Conservation (phyloP, 1,284 basidiomycete species). For the Dichomitus squalens region DNA sequence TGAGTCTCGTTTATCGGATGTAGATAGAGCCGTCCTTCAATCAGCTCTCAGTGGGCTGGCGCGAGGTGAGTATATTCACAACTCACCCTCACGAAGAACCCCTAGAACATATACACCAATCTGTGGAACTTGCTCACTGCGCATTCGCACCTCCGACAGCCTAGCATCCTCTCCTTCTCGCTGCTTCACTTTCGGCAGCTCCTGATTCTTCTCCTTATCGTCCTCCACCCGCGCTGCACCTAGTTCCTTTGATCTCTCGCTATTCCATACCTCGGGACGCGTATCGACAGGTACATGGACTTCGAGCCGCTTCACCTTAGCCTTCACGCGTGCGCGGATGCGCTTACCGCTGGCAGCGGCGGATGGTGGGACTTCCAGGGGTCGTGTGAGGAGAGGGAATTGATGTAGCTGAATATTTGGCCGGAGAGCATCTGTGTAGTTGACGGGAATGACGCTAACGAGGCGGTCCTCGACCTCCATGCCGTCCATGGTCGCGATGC, state of each 20-base stretch:
- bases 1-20: slow-evolving; percentile 77
- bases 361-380: slow-evolving; percentile 74
- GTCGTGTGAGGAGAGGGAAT: slow-evolving; percentile 72
- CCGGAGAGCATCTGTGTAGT: slow-evolving; percentile 60
- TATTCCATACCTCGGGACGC: slow-evolving; percentile 77
- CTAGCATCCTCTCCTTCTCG: slow-evolving; percentile 57
- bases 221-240: slow-evolving; percentile 67
- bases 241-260: slow-evolving; percentile 62
- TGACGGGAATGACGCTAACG: slow-evolving; percentile 68
- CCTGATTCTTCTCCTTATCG: slow-evolving; percentile 74
- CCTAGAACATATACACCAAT: slow-evolving; percentile 72
- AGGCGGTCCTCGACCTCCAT: slow-evolving; percentile 54
- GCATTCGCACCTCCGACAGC: slow-evolving; percentile 67
- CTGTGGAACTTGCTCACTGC: slow-evolving; percentile 69
- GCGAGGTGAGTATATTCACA: not conserved
- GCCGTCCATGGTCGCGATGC: slow-evolving; percentile 37
- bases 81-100: slow-evolving; percentile 67
- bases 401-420: slow-evolving; percentile 76
- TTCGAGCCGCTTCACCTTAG: slow-evolving; percentile 61
- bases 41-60: not conserved
- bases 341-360: slow-evolving; percentile 71
- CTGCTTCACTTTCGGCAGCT: slow-evolving; percentile 37
- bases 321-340: slow-evolving; percentile 72
- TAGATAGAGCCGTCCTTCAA: slow-evolving; percentile 68
- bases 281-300: slow-evolving; percentile 78